phyloP scores from a whole-genome alignment of 768 basidiomycete genomes.

The Termitomyces sp. region DNA sequence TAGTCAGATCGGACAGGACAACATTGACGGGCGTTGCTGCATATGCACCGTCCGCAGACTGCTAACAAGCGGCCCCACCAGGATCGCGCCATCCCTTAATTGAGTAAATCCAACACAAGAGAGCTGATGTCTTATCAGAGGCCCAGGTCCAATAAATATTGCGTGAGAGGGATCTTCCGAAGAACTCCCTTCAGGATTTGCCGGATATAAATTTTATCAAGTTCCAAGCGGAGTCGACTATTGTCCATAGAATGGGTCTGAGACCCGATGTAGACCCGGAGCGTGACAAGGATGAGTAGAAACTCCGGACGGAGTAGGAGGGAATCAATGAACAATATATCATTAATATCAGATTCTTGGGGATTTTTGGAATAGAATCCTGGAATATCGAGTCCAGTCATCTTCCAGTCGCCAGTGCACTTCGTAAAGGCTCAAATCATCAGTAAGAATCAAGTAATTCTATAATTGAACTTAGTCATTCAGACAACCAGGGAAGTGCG shows the following conservation, averaged over 20 bases:
- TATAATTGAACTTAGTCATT: background rate
- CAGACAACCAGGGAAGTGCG: background rate
- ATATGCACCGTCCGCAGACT: background rate
- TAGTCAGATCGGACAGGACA: background rate
- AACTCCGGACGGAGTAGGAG: background rate
- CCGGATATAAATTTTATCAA: too few relatives aligned
- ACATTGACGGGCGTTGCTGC: background rate
- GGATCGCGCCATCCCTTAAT: too few relatives aligned
- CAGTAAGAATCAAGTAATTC: background rate
- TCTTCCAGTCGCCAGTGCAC: background rate
- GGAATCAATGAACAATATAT: background rate
- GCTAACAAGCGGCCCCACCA: too few relatives aligned
- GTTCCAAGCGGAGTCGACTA: too few relatives aligned
- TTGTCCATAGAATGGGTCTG: background rate
- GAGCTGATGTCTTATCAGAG: too few relatives aligned
- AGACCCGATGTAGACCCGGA: background rate
- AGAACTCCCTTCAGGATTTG: background rate
- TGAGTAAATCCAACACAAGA: too few relatives aligned
- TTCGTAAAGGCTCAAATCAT: background rate
- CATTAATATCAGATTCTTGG: background rate
- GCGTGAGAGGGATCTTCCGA: background rate
- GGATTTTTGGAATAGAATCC: background rate
- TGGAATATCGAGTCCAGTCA: background rate
- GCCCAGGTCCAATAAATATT: too few relatives aligned
- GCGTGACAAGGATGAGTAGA: background rate